Evolutionary conservation across 2,329 filamentous ascomycete genomes (phyloP).

Genomic region (Aureobasidium sp.): DNA sequence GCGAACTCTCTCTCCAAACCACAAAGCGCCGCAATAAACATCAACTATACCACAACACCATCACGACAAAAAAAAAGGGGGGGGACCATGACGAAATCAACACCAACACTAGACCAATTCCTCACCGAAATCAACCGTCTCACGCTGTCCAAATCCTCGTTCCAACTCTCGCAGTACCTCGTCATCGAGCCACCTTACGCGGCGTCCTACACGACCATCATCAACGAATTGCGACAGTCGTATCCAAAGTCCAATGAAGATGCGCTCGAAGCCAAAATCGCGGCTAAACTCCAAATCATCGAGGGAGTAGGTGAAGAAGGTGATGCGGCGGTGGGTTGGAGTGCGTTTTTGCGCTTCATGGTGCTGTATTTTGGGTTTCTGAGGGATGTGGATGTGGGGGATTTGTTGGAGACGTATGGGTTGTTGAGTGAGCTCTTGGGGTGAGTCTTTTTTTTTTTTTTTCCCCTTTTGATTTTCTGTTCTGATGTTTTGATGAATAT

Average conservation of each 20-base stretch:
- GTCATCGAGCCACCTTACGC: conserved; percentile 66
- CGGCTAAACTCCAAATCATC: conserved; percentile 57
- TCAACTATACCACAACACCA: not conserved
- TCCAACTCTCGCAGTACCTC: conserved; percentile 61
- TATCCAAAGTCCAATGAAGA: conserved; percentile 46
- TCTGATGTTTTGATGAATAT: not conserved
- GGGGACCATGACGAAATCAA: conserved; percentile 31
- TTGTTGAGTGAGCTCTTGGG: conserved; percentile 66
- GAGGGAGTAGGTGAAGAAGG: conserved; percentile 54
- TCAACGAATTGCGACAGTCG: conserved; percentile 55
- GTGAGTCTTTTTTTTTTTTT: conserved; percentile 43
- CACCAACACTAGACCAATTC: conserved; percentile 62
- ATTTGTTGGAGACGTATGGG: conserved; percentile 68
- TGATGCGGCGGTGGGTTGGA: conserved; percentile 61
- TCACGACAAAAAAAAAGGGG: not conserved
- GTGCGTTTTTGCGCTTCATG: conserved; percentile 70
- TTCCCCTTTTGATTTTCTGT: conserved; percentile 10
- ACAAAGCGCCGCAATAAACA: not conserved
- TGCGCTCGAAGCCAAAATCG: conserved; percentile 59
- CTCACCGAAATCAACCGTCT: conserved; percentile 57
- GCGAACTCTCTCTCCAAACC: not conserved
- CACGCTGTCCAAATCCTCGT: conserved; percentile 57
- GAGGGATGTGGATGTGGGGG: conserved; percentile 69
- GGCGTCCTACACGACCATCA: conserved; percentile 60
- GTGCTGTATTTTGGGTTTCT: conserved; percentile 75